These are phyloP conservation scores for Euphorbia lathyris DNA, from an alignment of 345 rosid genomes.

Conservation along the genomic window DNA sequence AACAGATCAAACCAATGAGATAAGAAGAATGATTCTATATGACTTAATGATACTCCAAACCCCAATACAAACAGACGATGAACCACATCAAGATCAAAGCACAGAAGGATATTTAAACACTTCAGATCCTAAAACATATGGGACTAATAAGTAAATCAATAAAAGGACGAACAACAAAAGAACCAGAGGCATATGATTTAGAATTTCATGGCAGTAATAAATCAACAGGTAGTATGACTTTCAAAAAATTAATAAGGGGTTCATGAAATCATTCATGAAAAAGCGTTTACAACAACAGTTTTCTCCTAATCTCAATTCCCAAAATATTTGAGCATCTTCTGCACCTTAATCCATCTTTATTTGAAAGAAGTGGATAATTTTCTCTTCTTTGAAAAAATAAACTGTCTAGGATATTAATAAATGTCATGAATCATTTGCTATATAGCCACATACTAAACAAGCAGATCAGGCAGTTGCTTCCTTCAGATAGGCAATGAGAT, in stretches of 20 bases:
- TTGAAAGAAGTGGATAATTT: conserved; percentile 7
- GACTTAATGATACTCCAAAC: neutral
- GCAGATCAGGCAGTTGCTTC: conserved; percentile 49
- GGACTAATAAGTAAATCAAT: neutral
- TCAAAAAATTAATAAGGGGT: neutral
- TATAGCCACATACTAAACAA: neutral
- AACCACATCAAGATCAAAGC: neutral
- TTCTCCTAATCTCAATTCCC: neutral
- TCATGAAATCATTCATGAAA: conserved; percentile 8
- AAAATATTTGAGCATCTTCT: neutral
- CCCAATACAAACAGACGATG: neutral
- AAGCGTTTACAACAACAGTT: neutral
- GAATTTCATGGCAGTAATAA: neutral
- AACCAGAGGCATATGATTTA: neutral
- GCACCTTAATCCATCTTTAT: neutral
- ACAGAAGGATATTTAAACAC: neutral
- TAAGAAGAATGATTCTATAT: neutral
- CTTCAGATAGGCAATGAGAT: conserved; percentile 92
- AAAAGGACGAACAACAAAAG: neutral
- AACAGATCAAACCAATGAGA: neutral
- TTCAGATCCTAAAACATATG: neutral
- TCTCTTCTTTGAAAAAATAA: neutral
- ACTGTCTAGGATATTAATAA: neutral
- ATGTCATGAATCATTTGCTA: conserved; percentile 1
- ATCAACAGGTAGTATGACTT: neutral